Evolutionary conservation across 495 filamentous ascomycete species (phyloP), one percentile per base, ranked within the genome.

Genomic region (Lindgomyces ingoldianus): DNA sequence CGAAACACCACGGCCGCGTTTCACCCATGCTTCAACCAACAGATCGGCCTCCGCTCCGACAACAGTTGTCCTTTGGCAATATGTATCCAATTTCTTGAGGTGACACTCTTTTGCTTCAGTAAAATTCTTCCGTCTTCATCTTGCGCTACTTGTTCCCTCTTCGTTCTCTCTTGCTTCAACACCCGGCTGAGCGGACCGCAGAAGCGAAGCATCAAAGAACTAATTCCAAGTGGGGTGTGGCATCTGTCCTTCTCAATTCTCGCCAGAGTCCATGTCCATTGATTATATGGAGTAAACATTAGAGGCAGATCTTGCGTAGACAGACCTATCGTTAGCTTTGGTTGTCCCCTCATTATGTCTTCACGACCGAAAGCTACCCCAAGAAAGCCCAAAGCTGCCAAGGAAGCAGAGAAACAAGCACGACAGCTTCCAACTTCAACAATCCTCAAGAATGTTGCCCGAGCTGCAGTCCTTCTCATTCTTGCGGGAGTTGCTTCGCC

Each of bases 401-500:
- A 49, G 44, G 64, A 61, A n/a, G 63, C 68, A 29, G 68, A 63
- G 27, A 54, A 60, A 41, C 58, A 67, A 42, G 56, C 63, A 42
- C 52, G 60, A 24, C 51, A 62, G 50, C 53, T 63, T n/a, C 51
- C 62, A n/a, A 45, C 53, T 19, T 39, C 57, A 24, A 57, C 47
- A 1, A 42, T 64, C 0, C 21, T 70, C 14, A 70, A 63, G 54
- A 66, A 67, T 51, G 44, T 64, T 22, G 52, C 52, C 19, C 48
- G 57, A 47, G 68, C 68, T 25, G 57, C 64, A 29, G 60, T 52
- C 18, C 48, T 92, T 51, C 80, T 95, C 62, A 62, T 83, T 22
- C 81, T 94, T 46, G 81, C 86, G n/a, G 91, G 89, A 1, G 72
- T 88, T 47, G 88, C 83, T 62, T 90, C 91, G 21, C 86, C 85